Base-by-base conservation (phyloP, 2,329 filamentous ascomycete genomes). In the Cadophora gregata region DNA sequence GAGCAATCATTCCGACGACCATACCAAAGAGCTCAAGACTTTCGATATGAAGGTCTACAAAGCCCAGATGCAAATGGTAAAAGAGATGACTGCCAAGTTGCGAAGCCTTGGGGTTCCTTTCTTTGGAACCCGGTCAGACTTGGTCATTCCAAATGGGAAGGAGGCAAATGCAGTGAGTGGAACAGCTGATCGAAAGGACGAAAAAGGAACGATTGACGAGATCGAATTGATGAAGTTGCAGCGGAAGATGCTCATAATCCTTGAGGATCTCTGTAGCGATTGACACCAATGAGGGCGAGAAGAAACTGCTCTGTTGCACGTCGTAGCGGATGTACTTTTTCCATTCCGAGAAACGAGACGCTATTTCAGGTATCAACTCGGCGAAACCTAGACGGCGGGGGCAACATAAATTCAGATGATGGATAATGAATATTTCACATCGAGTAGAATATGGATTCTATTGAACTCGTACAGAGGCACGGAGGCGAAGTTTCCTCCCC, bases 1-100 rank as follows among this genome's bases (percentile, higher is more conserved):
- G 4, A 73, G 69, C 36, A 74, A 71, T 9, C 71, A 56, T 24
- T 68, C 72, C 0, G 71, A 84, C 68, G 81, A 84, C 58, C 79
- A 87, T 56, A 76, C 82, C 38, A 79, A 81, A 58, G 88, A 91
- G 75, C 77, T 91, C 8, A 75, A 79, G 33, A 80, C 80, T 24
- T 90, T 88, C 73, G 87, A 90, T 70, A 77, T 78, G 62, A 91
- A 91, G 73, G 85, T 91, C 19, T 85, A 90, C 71, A 82, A 80
- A 63, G 88, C 87, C 2, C 84, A 85, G 60, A 78, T 78, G 48
- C 80, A 85, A 12, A 90, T 91, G 88, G 81, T 84, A 0, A 80
- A 81, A n/a, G 83, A 84, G 16, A 85, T 90, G 77, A 81, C 80
- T 7, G 76, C 77, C 1, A 85, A 87, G 69, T 76, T 91, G 56